Conservation (phyloP, 176 grass and related monocot species). For the Cymbopogon citratus region DNA sequence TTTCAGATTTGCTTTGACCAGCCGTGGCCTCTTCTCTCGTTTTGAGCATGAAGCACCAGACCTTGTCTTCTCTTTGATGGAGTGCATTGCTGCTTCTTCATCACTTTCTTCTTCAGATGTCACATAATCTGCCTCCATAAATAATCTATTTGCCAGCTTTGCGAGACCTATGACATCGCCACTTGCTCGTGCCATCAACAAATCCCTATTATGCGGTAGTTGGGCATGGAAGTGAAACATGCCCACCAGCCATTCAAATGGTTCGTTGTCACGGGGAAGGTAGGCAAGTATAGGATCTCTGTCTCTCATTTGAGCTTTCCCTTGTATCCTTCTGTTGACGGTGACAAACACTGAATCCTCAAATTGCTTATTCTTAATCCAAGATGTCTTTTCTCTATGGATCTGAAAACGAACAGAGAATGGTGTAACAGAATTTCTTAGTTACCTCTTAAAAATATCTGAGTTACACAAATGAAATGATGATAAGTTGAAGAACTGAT, state of each 20-base stretch:
- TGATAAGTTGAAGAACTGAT: neutral
- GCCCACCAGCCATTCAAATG: constrained; percentile 11
- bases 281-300: neutral
- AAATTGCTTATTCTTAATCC: neutral
- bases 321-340: constrained; percentile 5
- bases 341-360: constrained; percentile 8
- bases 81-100: neutral
- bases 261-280: neutral
- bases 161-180: neutral
- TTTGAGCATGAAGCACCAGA: neutral
- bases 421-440: neutral
- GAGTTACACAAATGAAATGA: neutral
- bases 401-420: constrained; percentile 5
- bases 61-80: neutral
- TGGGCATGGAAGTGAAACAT: neutral
- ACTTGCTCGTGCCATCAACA: neutral
- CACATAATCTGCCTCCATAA: neutral
- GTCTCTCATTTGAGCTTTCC: neutral
- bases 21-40: neutral
- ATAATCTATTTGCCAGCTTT: neutral
- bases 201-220: neutral
- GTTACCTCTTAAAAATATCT: neutral
- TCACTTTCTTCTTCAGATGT: neutral
- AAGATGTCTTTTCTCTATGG: neutral
- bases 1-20: neutral